These are phyloP conservation scores for Hirsutella thompsonii DNA, from an alignment of 2,329 filamentous ascomycete species.

Conservation along the genomic window DNA sequence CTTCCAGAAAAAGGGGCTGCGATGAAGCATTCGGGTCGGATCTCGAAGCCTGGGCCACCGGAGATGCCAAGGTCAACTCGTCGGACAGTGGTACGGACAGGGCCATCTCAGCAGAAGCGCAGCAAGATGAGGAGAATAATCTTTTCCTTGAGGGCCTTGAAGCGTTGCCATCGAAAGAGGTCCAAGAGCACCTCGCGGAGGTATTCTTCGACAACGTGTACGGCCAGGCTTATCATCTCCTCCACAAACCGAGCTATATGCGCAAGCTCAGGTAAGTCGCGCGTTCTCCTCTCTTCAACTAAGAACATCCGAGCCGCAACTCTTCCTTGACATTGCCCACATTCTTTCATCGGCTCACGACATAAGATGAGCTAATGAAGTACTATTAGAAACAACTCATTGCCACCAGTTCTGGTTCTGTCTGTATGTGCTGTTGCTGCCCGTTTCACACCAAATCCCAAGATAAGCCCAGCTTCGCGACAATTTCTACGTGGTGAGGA, in stretches of 20 bases:
- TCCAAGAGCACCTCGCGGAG: slow-evolving; percentile 87
- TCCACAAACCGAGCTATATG: slow-evolving; percentile 98
- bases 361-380: no score
- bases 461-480: slow-evolving; percentile 60
- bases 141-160: slow-evolving; percentile 73
- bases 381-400: slow-evolving; percentile 36
- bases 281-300: no score
- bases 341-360: no score
- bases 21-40: slow-evolving; percentile 81
- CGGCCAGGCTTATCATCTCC: slow-evolving; percentile 83
- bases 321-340: no score
- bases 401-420: slow-evolving; percentile 85
- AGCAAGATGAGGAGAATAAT: slow-evolving; percentile 61
- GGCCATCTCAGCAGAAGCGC: slow-evolving; percentile 40
- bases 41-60: slow-evolving; percentile 67
- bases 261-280: slow-evolving; percentile 59
- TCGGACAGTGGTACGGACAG: slow-evolving; percentile 23
- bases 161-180: slow-evolving; percentile 68
- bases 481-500: slow-evolving; percentile 75
- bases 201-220: slow-evolving; percentile 95
- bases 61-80: slow-evolving; percentile 35
- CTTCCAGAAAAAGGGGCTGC: slow-evolving; percentile 64
- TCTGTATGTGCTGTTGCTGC: slow-evolving; percentile 93
- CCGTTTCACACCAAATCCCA: slow-evolving; percentile 82
- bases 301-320: no score